Percentiles rank a stretch among this genome's conserved stretches.
phyloP scores from a whole-genome alignment of 768 basidiomycete species.

The Leucocoprinus leucothites region DNA sequence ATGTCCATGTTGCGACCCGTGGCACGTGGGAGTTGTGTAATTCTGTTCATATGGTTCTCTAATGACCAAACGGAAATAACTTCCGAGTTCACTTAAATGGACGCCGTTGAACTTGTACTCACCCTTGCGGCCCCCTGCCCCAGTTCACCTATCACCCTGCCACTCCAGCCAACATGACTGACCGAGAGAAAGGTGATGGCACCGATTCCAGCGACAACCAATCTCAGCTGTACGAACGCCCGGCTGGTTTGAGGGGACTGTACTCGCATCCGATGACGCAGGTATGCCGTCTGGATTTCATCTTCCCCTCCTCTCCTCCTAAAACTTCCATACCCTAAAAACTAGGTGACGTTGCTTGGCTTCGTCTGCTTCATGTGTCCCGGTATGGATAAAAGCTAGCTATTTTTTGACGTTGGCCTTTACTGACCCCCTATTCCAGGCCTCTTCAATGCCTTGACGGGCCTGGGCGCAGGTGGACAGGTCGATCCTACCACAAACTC shows the following conservation, averaged over 20 bases:
- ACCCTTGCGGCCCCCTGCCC: neutral
- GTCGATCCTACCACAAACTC: slow-evolving; percentile 62
- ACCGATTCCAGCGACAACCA: slow-evolving; percentile 24
- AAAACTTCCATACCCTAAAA: too few species aligned
- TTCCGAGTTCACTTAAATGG: neutral
- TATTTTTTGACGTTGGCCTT: neutral
- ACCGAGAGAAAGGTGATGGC: slow-evolving; percentile 13
- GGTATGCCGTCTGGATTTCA: slow-evolving; percentile 15
- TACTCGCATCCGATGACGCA: slow-evolving; percentile 61
- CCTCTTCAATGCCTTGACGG: slow-evolving; percentile 77
- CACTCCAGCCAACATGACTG: slow-evolving; percentile 1
- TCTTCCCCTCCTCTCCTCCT: neutral
- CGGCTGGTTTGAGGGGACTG: slow-evolving; percentile 47
- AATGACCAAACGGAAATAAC: neutral
- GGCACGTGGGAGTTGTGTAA: neutral
- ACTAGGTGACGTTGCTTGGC: slow-evolving; percentile 52
- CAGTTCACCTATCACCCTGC: neutral
- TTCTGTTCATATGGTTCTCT: too few species aligned
- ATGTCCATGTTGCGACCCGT: neutral
- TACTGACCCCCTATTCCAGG: slow-evolving; percentile 36
- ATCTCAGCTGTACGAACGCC: slow-evolving; percentile 39
- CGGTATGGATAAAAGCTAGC: neutral
- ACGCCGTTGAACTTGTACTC: neutral
- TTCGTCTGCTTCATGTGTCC: slow-evolving; percentile 53
- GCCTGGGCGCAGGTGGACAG: slow-evolving; percentile 79